phyloP scores from a whole-genome alignment of 345 rosid genomes.

The Salix udensis region DNA sequence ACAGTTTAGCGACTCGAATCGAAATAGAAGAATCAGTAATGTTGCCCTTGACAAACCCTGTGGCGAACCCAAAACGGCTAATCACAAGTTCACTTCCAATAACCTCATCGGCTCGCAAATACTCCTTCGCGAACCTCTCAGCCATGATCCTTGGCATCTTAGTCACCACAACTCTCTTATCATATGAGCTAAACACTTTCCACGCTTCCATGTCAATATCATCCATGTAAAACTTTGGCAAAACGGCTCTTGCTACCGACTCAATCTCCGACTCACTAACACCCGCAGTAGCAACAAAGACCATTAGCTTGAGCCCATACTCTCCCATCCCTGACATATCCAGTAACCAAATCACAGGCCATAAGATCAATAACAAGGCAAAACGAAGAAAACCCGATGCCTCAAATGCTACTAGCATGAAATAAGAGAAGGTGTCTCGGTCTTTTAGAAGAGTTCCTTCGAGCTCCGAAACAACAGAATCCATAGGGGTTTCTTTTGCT shows the following conservation, averaged over 20 bases:
- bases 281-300: slow-evolving; percentile 64
- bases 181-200: slow-evolving; percentile 54
- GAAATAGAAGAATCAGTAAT: slow-evolving; percentile 19
- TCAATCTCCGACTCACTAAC: slow-evolving; percentile 57
- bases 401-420: slow-evolving; percentile 88
- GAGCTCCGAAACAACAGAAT: slow-evolving; percentile 64
- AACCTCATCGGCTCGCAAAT: slow-evolving; percentile 71
- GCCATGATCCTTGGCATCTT: slow-evolving; percentile 72
- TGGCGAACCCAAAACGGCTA: slow-evolving; percentile 64
- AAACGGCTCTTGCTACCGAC: slow-evolving; percentile 78
- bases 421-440: slow-evolving; percentile 63
- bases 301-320: slow-evolving; percentile 53
- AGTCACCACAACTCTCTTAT: slow-evolving; percentile 65
- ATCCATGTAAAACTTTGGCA: slow-evolving; percentile 82
- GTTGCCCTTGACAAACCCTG: slow-evolving; percentile 45
- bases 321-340: slow-evolving; percentile 43
- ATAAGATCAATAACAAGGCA: slow-evolving; percentile 41
- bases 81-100: slow-evolving; percentile 60
- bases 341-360: slow-evolving; percentile 68
- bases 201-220: slow-evolving; percentile 69
- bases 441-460: slow-evolving; percentile 73
- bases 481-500: slow-evolving; percentile 26
- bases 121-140: slow-evolving; percentile 74
- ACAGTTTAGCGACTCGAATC: slow-evolving; percentile 39
- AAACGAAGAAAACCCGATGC: slow-evolving; percentile 82